A percentile compares a stretch with the other conserved stretches of the same genome.
These are phyloP conservation scores for Trametes coccinea DNA, from an alignment of 768 basidiomycete species.

Conservation along the genomic window DNA sequence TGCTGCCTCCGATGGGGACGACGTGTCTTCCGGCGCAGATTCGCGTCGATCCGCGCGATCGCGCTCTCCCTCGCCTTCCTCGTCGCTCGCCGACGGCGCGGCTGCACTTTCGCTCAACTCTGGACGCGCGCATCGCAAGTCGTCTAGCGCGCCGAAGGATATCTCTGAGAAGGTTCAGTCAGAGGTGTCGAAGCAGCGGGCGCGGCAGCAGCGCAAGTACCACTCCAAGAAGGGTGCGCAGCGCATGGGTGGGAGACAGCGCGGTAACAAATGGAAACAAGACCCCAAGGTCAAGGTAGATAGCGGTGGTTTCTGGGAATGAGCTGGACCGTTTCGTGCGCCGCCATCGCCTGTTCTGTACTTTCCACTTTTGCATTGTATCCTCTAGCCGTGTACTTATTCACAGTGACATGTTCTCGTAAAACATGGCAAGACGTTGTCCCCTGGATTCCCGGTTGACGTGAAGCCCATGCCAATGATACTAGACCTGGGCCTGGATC, in stretches of 20 bases:
- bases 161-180: slow-evolving; percentile 62
- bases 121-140: not conserved
- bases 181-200: slow-evolving; percentile 59
- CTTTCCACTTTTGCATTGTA: not conserved
- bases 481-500: not conserved
- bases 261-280: slow-evolving; percentile 86
- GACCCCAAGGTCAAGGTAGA: slow-evolving; percentile 67
- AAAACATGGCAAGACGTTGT: too few relatives aligned
- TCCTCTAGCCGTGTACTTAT: not conserved
- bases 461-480: not conserved
- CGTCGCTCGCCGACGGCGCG: slow-evolving; percentile 45
- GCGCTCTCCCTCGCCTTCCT: slow-evolving; percentile 42
- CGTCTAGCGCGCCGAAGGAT: slow-evolving; percentile 31
- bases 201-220: slow-evolving; percentile 69
- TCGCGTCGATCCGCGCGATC: slow-evolving; percentile 22
- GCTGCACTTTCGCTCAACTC: slow-evolving; percentile 39
- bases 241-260: slow-evolving; percentile 61
- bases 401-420: too few relatives aligned
- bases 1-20: slow-evolving; percentile 9
- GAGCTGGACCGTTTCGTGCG: not conserved
- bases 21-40: slow-evolving; percentile 16
- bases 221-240: slow-evolving; percentile 72
- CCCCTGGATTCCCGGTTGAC: not conserved
- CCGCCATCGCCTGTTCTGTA: not conserved
- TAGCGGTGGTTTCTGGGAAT: slow-evolving; percentile 54